Base-by-base conservation (phyloP, 139 green algal genomes). In the Ostreobium quekettii region DNA sequence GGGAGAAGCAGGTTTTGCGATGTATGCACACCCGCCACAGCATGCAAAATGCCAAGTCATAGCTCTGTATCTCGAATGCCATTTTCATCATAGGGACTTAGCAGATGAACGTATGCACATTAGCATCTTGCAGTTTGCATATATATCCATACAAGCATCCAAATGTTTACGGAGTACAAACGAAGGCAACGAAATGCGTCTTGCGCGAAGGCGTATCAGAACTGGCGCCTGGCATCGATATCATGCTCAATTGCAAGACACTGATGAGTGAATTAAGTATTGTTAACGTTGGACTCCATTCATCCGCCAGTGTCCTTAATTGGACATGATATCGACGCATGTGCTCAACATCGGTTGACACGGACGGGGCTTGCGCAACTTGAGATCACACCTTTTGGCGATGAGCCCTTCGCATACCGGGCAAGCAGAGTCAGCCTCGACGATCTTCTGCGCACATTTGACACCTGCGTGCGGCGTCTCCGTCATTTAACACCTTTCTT, bases 361-460 rank as follows among this genome's bases (percentile, higher is more conserved):
- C n/a, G n/a, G n/a, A n/a, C n/a, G n/a, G n/a, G n/a, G n/a, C n/a
- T n/a, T n/a, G n/a, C n/a, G n/a, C n/a, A n/a, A n/a, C n/a, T n/a
- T n/a, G n/a, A n/a, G n/a, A n/a, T n/a, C n/a, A n/a, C n/a, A 80
- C 80, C 68, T 85, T 31, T 79, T 79, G 2, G 76, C 74, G 46
- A 87, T 77, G 6, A 79, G 37, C 29, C 62, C 47, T 6, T 85
- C 71, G 61, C 83, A 89, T 8, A 89, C 74, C 0, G 79, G 72
- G 63, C 83, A 89, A 15, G 70, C 53, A 3, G 71, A 66, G 35
- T 83, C 75, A 11, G 36, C 74, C 37, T 85, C 81, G 8, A 89
- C 31, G 30, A 88, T 77, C 2, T 67, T 42, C 60, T 85, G 76
- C 2, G 72, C 71, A 36, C 83, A 89, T 0, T 74, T 75, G 0